Percentiles rank a stretch among this genome's conserved stretches.
phyloP scores from a whole-genome alignment of 2,329 filamentous ascomycete species.

The Massarina eburnea region DNA sequence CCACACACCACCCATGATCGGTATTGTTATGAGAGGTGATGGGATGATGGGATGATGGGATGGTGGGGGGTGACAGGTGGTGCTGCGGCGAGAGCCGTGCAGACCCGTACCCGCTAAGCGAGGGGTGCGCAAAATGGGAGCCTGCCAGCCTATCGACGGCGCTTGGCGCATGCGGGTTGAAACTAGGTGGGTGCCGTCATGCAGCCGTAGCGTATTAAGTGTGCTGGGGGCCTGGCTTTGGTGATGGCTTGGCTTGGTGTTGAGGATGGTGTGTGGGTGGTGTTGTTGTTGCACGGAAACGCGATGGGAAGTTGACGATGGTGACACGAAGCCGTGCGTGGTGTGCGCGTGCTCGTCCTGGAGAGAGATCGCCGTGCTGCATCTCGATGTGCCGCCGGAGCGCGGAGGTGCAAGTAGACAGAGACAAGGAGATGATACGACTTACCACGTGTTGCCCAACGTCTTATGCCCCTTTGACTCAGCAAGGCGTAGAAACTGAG shows the following conservation, averaged over 20 bases:
- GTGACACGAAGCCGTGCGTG: slow-evolving; percentile 15
- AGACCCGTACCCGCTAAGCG: slow-evolving; percentile 34
- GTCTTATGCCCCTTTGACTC: slow-evolving; percentile 88
- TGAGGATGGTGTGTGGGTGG: slow-evolving; percentile 16
- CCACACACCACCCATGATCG: slow-evolving; percentile 8
- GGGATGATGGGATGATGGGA: slow-evolving; percentile 20
- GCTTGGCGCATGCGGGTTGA: slow-evolving; percentile 37
- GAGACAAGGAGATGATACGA: slow-evolving; percentile 15
- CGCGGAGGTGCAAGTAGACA: slow-evolving; percentile 1
- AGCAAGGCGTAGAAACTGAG: slow-evolving; percentile 88
- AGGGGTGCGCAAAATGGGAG: slow-evolving; percentile 23
- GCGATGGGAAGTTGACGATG: slow-evolving; percentile 8
- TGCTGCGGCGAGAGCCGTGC: slow-evolving; percentile 37
- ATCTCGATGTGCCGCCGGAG: slow-evolving; percentile 29
- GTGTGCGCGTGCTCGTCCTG: slow-evolving; percentile 7
- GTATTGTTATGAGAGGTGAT: not conserved
- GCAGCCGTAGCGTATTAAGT: slow-evolving; percentile 19
- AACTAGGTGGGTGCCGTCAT: slow-evolving; percentile 22
- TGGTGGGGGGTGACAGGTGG: slow-evolving; percentile 33
- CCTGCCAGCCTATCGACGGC: slow-evolving; percentile 26
- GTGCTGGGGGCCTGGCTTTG: not conserved
- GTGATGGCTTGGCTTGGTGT: slow-evolving; percentile 29
- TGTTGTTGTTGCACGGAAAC: slow-evolving; percentile 8
- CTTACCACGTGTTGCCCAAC: slow-evolving; percentile 90
- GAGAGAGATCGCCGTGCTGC: slow-evolving; percentile 17